These are phyloP conservation scores for Botrytis fragariae DNA, from an alignment of 2,329 filamentous ascomycete species.

Conservation along the genomic window DNA sequence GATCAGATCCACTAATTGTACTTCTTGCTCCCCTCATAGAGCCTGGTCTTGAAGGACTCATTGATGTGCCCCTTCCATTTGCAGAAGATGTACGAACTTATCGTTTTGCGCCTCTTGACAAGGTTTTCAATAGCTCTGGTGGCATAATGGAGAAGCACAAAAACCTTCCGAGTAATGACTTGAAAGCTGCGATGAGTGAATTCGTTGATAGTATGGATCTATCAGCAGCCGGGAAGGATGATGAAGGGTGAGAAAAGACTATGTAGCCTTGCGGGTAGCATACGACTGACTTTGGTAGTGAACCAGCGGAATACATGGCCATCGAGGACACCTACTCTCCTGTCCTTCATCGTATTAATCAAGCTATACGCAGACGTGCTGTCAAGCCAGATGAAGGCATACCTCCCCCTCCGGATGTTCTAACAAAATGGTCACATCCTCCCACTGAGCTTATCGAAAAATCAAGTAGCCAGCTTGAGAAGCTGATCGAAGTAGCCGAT, in stretches of 20 bases:
- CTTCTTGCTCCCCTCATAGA: slow-evolving; percentile 80
- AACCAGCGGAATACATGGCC: slow-evolving; percentile 65
- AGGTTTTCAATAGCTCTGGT: slow-evolving; percentile 82
- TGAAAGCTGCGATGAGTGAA: slow-evolving; percentile 79
- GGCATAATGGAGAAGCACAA: slow-evolving; percentile 77
- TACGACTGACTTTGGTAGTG: slow-evolving; percentile 37
- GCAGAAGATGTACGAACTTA: slow-evolving; percentile 90
- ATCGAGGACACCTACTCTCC: slow-evolving; percentile 84
- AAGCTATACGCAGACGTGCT: slow-evolving; percentile 80
- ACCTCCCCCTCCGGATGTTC: slow-evolving; percentile 58
- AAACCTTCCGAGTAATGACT: slow-evolving; percentile 71
- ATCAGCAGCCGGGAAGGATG: slow-evolving; percentile 65
- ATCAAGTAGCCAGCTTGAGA: slow-evolving; percentile 55
- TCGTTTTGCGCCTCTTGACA: slow-evolving; percentile 85
- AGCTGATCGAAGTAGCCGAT: slow-evolving; percentile 66
- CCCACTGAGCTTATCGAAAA: slow-evolving; percentile 63
- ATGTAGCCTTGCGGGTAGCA: slow-evolving; percentile 17
- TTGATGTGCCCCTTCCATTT: slow-evolving; percentile 89
- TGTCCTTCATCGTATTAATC: slow-evolving; percentile 81
- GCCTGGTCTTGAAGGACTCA: slow-evolving; percentile 75
- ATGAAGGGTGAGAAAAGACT: slow-evolving; percentile 59
- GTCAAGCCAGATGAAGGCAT: slow-evolving; percentile 66
- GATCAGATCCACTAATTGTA: slow-evolving; percentile 72
- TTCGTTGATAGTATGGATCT: slow-evolving; percentile 95
- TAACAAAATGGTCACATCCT: slow-evolving; percentile 71